Evolutionary conservation across 768 basidiomycete species (phyloP).

Genomic region (Boletus huronensis): DNA sequence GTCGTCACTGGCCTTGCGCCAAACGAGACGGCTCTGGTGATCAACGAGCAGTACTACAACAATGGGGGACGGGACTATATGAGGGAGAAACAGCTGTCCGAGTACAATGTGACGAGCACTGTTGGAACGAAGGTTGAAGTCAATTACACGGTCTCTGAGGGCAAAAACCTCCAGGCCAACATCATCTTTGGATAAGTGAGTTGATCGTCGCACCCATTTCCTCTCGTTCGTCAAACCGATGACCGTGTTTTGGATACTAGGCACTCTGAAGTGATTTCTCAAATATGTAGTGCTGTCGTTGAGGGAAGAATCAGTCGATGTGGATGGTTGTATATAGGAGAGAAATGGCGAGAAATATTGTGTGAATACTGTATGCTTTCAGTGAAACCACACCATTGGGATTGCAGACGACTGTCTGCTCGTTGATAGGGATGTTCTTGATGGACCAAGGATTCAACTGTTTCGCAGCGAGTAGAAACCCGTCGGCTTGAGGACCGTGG

Average conservation of each 20-base stretch:
- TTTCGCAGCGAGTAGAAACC: too few species aligned
- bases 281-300: not conserved
- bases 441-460: not conserved
- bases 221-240: not conserved
- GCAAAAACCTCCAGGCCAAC: conserved; percentile 6
- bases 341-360: not conserved
- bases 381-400: not conserved
- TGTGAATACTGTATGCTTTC: not conserved
- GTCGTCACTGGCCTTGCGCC: conserved; percentile 31
- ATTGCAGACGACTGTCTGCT: not conserved
- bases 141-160: not conserved
- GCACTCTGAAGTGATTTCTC: not conserved
- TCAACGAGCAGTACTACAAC: conserved; percentile 32
- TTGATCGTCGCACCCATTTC: too few species aligned
- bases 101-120: conserved; percentile 7
- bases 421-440: not conserved
- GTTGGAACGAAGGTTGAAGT: conserved; percentile 1
- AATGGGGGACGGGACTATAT: not conserved
- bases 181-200: conserved; percentile 7
- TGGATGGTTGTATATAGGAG: not conserved
- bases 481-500: too few species aligned
- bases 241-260: not conserved
- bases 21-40: conserved; percentile 21
- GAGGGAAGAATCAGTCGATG: not conserved
- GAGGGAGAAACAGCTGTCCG: conserved; percentile 5